Conservation (phyloP, 202 grass and related monocot species). For the Bolboschoenoplectus hybrid region DNA sequence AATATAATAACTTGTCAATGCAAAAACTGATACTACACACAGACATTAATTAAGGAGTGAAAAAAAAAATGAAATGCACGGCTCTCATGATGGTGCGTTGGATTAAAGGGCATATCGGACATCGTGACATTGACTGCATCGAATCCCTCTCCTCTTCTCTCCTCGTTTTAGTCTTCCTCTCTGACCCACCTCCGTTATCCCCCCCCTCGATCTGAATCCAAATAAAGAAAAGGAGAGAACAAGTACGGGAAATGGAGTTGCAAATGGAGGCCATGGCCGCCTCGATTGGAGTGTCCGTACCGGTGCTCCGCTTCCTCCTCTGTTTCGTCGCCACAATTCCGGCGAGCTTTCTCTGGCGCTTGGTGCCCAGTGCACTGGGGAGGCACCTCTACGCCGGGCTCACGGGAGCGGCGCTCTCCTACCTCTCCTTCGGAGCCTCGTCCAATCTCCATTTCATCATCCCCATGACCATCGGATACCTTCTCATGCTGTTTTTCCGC, state of each 20-base stretch:
- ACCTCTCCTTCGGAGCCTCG: slow-evolving; percentile 76
- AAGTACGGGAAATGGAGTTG: slow-evolving; percentile 46
- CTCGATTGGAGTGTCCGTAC: slow-evolving; percentile 87
- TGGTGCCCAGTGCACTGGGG: slow-evolving; percentile 53
- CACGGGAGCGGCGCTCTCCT: slow-evolving; percentile 76
- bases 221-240: not conserved
- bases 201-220: not conserved
- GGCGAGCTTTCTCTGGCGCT: slow-evolving; percentile 71
- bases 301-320: slow-evolving; percentile 88
- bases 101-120: not conserved
- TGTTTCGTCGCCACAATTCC: slow-evolving; percentile 97
- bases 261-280: slow-evolving; percentile 79
- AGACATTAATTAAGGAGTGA: too few relatives aligned
- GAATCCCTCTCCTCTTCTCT: not conserved
- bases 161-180: not conserved
- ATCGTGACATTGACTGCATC: not conserved
- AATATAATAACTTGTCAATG: too few relatives aligned
- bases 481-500: slow-evolving; percentile 73
- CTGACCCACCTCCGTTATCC: slow-evolving; percentile 1
- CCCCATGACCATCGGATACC: slow-evolving; percentile 86
- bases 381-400: slow-evolving; percentile 84
- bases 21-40: too few relatives aligned
- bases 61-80: too few relatives aligned
- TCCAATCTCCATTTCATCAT: slow-evolving; percentile 94
- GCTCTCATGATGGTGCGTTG: not conserved